These are phyloP conservation scores for Aspergillus ochraceoroseus DNA, from an alignment of 2,329 filamentous ascomycete genomes.

Conservation along the genomic window DNA sequence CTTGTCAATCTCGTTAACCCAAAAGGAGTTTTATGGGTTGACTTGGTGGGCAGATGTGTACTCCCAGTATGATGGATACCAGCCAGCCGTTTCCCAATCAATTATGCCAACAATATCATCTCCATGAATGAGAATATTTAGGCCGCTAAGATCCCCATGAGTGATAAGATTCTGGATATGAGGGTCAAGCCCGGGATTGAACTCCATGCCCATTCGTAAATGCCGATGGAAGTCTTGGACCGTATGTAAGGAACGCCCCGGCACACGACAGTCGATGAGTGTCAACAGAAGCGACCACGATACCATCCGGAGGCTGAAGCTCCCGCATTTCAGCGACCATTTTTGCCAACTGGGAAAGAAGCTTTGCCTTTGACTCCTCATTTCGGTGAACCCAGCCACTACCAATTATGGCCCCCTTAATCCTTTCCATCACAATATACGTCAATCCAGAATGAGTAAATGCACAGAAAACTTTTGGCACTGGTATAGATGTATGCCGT, in stretches of 20 bases:
- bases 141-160: too few relatives aligned
- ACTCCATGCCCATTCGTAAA: conserved; percentile 31
- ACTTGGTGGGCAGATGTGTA: too few relatives aligned
- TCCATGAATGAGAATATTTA: too few relatives aligned
- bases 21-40: too few relatives aligned
- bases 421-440: conserved; percentile 42
- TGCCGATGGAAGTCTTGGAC: conserved; percentile 37
- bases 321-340: conserved; percentile 31
- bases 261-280: conserved; percentile 32
- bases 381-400: conserved; percentile 29
- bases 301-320: conserved; percentile 25
- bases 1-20: conserved; percentile 40
- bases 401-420: conserved; percentile 36
- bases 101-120: too few relatives aligned
- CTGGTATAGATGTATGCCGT: conserved; percentile 38
- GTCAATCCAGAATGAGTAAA: conserved; percentile 30
- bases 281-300: conserved; percentile 30
- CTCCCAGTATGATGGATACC: too few relatives aligned
- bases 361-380: conserved; percentile 32
- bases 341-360: conserved; percentile 32
- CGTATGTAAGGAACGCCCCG: conserved; percentile 23
- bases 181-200: conserved; percentile 23
- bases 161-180: too few relatives aligned
- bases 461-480: conserved; percentile 37
- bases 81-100: too few relatives aligned